Conservation (phyloP, 345 rosid genomes). For the Moringa oleifera region DNA sequence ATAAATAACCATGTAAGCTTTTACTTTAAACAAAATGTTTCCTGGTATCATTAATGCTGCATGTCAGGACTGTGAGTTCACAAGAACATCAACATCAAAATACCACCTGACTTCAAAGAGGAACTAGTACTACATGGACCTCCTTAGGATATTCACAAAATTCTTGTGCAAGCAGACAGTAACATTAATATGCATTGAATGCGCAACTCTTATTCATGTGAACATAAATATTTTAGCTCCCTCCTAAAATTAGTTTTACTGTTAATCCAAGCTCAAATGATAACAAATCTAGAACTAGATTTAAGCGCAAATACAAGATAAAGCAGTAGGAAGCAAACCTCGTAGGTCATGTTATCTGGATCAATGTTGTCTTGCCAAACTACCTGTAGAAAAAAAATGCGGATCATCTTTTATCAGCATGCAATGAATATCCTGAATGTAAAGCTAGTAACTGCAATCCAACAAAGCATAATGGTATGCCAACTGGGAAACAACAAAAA, state of each 20-base stretch:
- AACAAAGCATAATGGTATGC: not conserved
- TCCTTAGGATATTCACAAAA: not conserved
- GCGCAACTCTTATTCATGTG: too few relatives aligned
- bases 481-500: not conserved
- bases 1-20: not conserved
- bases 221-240: too few relatives aligned
- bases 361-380: conserved; percentile 58
- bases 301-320: conserved; percentile 4
- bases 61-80: not conserved
- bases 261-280: not conserved
- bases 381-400: conserved; percentile 33
- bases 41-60: not conserved
- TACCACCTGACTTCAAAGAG: not conserved
- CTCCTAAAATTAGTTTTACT: not conserved
- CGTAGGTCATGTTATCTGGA: conserved; percentile 70
- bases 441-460: conserved; percentile 2
- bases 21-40: not conserved
- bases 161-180: not conserved
- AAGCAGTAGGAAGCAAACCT: conserved; percentile 37
- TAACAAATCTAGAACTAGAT: not conserved
- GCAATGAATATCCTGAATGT: not conserved
- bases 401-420: conserved; percentile 8
- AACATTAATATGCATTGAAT: too few relatives aligned
- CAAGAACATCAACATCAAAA: not conserved
- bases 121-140: not conserved